phyloP scores from a whole-genome alignment of 2,329 filamentous ascomycete genomes.

The Paracorniculantispora psalliotae region DNA sequence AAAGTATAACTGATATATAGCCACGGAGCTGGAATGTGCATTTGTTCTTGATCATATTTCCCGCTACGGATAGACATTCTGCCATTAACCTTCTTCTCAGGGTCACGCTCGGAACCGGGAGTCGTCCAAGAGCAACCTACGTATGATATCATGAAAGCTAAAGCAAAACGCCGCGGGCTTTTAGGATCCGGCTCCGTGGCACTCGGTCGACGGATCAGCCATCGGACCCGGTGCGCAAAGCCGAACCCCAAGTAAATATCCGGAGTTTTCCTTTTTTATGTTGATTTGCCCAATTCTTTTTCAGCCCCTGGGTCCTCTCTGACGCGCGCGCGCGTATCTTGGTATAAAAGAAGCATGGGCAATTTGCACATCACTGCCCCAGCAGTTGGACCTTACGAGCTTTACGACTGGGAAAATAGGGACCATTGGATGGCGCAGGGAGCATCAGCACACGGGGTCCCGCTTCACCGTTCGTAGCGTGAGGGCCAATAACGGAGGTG shows the following conservation, averaged over 20 bases:
- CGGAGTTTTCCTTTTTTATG: background rate
- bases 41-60: background rate
- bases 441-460: background rate
- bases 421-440: background rate
- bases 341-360: background rate
- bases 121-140: background rate
- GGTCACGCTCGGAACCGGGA: background rate
- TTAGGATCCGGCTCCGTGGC: conserved; percentile 2
- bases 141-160: background rate
- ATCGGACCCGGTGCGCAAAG: background rate
- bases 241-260: conserved; percentile 5
- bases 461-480: conserved; percentile 2
- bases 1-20: background rate
- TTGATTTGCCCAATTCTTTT: background rate
- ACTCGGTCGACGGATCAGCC: background rate
- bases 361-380: background rate
- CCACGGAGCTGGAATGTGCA: background rate
- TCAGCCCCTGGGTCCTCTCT: background rate
- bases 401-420: background rate
- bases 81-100: no score
- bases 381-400: background rate
- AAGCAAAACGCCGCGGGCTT: background rate
- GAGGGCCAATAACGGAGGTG: conserved; percentile 4
- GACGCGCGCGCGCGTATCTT: background rate
- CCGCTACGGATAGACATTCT: no score